phyloP scores from a whole-genome alignment of 2,329 filamentous ascomycete species.

The Fusarium armeniacum region DNA sequence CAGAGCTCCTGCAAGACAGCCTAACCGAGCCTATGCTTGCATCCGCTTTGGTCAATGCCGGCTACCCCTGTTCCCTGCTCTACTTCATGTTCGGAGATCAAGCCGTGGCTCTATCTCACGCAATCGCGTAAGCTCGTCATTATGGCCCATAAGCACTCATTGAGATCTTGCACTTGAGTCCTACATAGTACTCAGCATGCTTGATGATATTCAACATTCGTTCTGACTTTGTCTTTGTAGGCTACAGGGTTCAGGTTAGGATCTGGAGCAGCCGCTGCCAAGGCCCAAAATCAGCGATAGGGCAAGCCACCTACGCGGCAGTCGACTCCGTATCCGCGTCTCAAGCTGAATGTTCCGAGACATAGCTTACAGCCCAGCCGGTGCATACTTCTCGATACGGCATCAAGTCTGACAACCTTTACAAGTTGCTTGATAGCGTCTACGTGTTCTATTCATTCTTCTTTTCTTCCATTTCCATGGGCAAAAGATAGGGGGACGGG shows the following conservation, averaged over 20 bases:
- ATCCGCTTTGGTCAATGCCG: slow-evolving; percentile 36
- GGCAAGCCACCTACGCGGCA: slow-evolving; percentile 36
- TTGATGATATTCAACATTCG: slow-evolving; percentile 13
- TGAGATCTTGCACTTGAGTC: slow-evolving; percentile 3
- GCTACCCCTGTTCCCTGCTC: slow-evolving; percentile 34
- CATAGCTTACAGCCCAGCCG: slow-evolving; percentile 20
- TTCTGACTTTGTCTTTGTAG: neutral
- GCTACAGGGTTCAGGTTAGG: slow-evolving; percentile 1
- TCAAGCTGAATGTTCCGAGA: slow-evolving; percentile 36
- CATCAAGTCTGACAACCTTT: slow-evolving; percentile 29
- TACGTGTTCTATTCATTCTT: slow-evolving; percentile 23
- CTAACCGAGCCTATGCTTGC: slow-evolving; percentile 22
- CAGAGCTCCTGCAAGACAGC: slow-evolving; percentile 28
- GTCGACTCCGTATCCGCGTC: slow-evolving; percentile 20
- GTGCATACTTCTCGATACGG: slow-evolving; percentile 24
- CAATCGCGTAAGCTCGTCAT: slow-evolving; percentile 41
- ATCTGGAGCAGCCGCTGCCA: slow-evolving; percentile 29
- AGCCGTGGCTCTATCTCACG: slow-evolving; percentile 26
- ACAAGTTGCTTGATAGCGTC: neutral
- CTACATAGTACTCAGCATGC: neutral
- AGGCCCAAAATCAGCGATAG: slow-evolving; percentile 41
- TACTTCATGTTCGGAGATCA: slow-evolving; percentile 31
- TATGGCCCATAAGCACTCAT: slow-evolving; percentile 26
- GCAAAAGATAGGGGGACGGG: slow-evolving; percentile 13
- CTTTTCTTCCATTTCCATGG: slow-evolving; percentile 27